Percentiles rank a stretch among this genome's conserved stretches.
Evolutionary conservation across 257 asterid genomes (phyloP).

Genomic region (Capsicum chinense): DNA sequence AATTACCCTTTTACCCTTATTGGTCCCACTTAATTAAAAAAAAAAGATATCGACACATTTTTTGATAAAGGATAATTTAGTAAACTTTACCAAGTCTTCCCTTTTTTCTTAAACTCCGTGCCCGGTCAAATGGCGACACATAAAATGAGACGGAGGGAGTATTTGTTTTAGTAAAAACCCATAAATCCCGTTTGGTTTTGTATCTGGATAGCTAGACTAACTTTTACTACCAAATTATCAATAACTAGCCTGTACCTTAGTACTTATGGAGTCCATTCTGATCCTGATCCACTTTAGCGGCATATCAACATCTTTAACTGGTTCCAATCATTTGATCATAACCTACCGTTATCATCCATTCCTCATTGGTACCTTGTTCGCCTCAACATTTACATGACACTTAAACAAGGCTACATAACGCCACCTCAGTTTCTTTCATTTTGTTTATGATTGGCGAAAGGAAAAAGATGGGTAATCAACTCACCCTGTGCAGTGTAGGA

Average conservation of each 20-base stretch:
- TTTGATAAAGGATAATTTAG: too few species aligned
- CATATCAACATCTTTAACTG: not conserved
- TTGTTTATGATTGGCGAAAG: not conserved
- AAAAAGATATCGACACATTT: too few species aligned
- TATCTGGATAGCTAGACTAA: not conserved
- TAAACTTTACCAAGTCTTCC: too few species aligned
- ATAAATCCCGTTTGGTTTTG: too few species aligned
- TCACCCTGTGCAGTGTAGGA: conserved; percentile 94
- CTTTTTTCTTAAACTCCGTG: too few species aligned
- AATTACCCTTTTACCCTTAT: too few species aligned
- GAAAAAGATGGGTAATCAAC: conserved; percentile 25
- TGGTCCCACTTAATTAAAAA: too few species aligned
- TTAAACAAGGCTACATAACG: too few species aligned
- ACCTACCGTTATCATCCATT: not conserved
- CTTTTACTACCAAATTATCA: not conserved
- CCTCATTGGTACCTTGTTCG: not conserved
- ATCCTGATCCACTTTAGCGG: not conserved
- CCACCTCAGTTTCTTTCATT: not conserved
- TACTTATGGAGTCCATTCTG: not conserved
- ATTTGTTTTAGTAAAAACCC: not conserved
- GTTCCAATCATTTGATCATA: not conserved
- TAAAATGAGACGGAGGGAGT: too few species aligned
- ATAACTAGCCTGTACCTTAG: not conserved
- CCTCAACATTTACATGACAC: not conserved
- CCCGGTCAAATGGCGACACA: too few species aligned